Base-by-base conservation (phyloP, 352 stramenopile genomes). In the Peronospora farinosa region DNA sequence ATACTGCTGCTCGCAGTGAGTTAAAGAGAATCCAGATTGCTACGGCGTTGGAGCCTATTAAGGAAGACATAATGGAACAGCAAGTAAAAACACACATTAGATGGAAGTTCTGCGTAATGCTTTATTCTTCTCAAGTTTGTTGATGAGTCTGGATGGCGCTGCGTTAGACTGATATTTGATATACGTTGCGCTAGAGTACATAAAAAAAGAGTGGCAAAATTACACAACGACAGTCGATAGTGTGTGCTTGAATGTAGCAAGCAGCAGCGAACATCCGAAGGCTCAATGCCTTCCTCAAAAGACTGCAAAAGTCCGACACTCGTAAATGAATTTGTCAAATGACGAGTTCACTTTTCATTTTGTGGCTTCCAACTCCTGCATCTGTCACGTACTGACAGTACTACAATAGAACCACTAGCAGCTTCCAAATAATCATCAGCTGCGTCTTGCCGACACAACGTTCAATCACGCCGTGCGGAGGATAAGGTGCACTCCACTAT, bases 401-500 rank as follows among this genome's bases (percentile, higher is more conserved):
- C 15, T 31, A 30, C n/a, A 48, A 27, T 28, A 30, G 42, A 27
- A 33, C 25, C 33, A 40, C 27, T 19, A 15, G n/a, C 13, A 16
- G 21, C 8, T 19, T 15, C 31, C 4, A 37, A 37, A 16, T 7
- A 41, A 6, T 13, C 21, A 31, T n/a, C 37, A 42, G 37, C 17
- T 16, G 32, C n/a, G 17, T 11, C 30, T 21, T 2, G 15, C n/a
- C n/a, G 9, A 15, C 15, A 25, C 13, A 9, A 37, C n/a, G 21
- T 46, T 8, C 27, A 40, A 49, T 79, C 79, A 90, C 6, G 74
- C 79, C n/a, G 80, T 91, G 56, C 95, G 80, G 44, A 98, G 79
- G 44, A 99, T 98, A 52, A 98, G 95, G 81, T 99, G 95, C 54
- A 97, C 92, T 41, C 96, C 96, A 47, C 80, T 97, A 67, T 98